phyloP scores from a whole-genome alignment of 1,284 basidiomycete species.

The Ceratobasidium sp. region DNA sequence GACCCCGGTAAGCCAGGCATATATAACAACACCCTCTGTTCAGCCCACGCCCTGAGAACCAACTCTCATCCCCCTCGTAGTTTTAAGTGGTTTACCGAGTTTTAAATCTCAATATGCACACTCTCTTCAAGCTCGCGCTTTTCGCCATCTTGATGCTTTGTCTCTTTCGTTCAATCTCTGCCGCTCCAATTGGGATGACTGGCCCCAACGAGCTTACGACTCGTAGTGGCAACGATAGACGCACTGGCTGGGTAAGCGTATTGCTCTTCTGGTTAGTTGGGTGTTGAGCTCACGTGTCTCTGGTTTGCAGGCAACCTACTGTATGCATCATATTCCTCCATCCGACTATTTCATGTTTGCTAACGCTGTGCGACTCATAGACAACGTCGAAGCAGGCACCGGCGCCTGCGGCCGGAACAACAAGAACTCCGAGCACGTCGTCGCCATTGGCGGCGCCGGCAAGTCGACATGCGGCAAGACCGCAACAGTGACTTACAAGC shows the following conservation, averaged over 20 bases:
- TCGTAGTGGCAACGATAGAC: not conserved
- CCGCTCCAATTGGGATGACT: not conserved
- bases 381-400: not conserved
- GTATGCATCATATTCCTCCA: not conserved
- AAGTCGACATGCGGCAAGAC: slow-evolving; percentile 13
- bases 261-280: not conserved
- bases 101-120: not conserved
- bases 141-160: not conserved
- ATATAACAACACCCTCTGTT: not conserved
- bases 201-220: too few relatives aligned
- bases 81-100: not conserved
- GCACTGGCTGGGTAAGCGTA: not conserved
- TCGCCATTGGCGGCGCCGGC: not conserved
- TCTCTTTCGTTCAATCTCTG: not conserved
- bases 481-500: not conserved
- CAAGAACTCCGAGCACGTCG: slow-evolving; percentile 11
- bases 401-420: slow-evolving; percentile 4
- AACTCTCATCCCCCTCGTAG: not conserved
- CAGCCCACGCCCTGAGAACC: not conserved
- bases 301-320: not conserved
- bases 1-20: not conserved
- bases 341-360: not conserved
- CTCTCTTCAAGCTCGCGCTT: not conserved
- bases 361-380: not conserved
- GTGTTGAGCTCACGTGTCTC: not conserved